Evolutionary conservation across 108 stramenopile genomes (phyloP), one percentile per base, ranked within the genome.

Genomic region (Cylindrotheca closterium): DNA sequence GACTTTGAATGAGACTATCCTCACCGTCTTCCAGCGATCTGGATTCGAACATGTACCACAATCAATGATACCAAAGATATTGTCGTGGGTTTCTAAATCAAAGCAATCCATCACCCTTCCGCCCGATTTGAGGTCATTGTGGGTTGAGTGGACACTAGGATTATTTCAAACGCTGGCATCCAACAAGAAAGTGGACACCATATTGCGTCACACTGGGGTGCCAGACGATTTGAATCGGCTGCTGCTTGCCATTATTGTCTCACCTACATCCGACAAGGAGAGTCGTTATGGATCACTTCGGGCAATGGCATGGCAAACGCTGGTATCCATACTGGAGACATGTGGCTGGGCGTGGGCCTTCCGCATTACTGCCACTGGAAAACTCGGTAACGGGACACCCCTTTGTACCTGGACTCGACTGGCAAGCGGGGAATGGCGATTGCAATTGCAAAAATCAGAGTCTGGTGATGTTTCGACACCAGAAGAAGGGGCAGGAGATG

Each of bases 381-480:
- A 29, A 18, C 45, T 48, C 26, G 56, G 63, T 30, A 25, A 24
- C 8, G 63, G 28, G 1, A 37, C 71, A 19, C 49, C 50, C 4
- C 26, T 73, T 4, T 65, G 58, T 33, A 73, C 51, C 2, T 73
- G 71, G 71, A 59, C 51, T 30, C 63, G 64, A 42, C 54, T 73
- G 51, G 71, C 71, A 5, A 28, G 63, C 30, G 71, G 71, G 42
- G 71, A 73, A 47, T 73, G 63, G 64, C 58, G 63, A 58, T 60
- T 73, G 19, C 71, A 73, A 42, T 32, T 73, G n/a, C 62, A 73
- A 60, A 30, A 32, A 24, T 50, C 19, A 24, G 31, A 30, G 23
- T 15, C 48, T 30, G 15, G 15, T 21, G 24, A 22, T 10, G 2
- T 27, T 22, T 28, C 19, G 24, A 31, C 30, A 22, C 31, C 19